These are phyloP conservation scores for Argentina anserina DNA, from an alignment of 306 rosid species.

Conservation along the genomic window DNA sequence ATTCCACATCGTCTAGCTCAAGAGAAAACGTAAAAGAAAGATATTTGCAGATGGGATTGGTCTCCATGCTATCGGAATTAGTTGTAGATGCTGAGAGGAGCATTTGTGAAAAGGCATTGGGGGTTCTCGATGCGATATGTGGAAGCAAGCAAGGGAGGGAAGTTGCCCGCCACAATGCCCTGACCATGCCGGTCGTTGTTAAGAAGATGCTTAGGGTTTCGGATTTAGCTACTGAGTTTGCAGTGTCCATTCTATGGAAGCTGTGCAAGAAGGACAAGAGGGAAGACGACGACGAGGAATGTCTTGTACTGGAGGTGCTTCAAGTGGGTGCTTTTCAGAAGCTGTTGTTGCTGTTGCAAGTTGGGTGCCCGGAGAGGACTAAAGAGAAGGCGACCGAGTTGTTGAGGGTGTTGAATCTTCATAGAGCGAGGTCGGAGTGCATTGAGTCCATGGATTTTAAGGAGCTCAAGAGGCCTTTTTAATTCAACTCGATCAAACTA, in stretches of 20 bases:
- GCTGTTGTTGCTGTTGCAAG: conserved; percentile 43
- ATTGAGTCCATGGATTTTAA: conserved; percentile 46
- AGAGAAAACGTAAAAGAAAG: conserved; percentile 9
- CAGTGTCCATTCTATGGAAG: conserved; percentile 41
- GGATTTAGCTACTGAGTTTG: conserved; percentile 32
- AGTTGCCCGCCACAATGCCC: conserved; percentile 21
- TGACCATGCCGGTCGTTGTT: conserved; percentile 37
- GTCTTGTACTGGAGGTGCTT: conserved; percentile 31
- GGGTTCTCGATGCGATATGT: conserved; percentile 32
- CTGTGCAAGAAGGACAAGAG: conserved; percentile 24
- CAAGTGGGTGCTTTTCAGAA: conserved; percentile 49
- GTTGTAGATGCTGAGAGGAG: conserved; percentile 35
- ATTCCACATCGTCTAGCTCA: neutral
- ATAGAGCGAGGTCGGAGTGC: conserved; percentile 40
- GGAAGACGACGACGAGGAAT: conserved; percentile 12
- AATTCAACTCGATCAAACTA: neutral
- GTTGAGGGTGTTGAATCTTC: conserved; percentile 34
- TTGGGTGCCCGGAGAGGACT: conserved; percentile 41
- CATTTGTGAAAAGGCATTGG: conserved; percentile 38
- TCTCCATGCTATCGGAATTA: conserved; percentile 25
- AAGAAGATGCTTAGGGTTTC: conserved; percentile 44
- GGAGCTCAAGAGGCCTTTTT: conserved; percentile 43
- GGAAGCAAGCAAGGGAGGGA: conserved; percentile 29
- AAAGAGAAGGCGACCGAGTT: conserved; percentile 37
- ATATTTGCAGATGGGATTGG: conserved; percentile 27